A percentile compares a stretch with the other conserved stretches of the same genome.
Evolutionary conservation across 495 filamentous ascomycete genomes (phyloP).

Genomic region (Jackrogersella minutella): DNA sequence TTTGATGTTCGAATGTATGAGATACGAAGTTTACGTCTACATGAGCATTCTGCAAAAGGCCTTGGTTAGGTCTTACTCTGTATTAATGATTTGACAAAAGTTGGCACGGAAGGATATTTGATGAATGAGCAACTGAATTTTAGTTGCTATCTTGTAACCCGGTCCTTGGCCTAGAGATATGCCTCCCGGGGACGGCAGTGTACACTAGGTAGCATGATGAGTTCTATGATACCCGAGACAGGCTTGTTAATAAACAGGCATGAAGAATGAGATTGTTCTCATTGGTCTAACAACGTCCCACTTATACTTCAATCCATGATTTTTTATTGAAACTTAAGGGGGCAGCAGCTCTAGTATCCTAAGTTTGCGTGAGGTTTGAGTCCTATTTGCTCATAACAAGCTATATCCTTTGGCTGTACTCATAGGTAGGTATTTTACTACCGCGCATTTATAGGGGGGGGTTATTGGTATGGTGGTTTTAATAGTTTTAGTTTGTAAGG

Average conservation of each 20-base stretch:
- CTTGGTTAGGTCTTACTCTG: too few species aligned
- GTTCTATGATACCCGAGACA: slow-evolving; percentile 33
- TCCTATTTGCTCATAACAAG: too few species aligned
- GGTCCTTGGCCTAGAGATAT: not conserved
- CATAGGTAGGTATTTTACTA: too few species aligned
- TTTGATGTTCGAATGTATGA: slow-evolving; percentile 5
- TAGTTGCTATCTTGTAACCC: not conserved
- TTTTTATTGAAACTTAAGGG: not conserved
- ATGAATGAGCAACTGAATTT: not conserved
- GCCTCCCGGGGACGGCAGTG: not conserved
- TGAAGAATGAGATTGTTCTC: not conserved
- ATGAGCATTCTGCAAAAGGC: too few species aligned
- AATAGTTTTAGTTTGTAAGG: too few species aligned
- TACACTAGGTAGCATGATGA: slow-evolving; percentile 18
- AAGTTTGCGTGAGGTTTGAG: too few species aligned
- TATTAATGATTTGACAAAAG: too few species aligned
- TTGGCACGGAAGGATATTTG: not conserved
- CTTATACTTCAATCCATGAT: not conserved
- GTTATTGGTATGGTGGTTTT: too few species aligned
- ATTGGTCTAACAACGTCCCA: not conserved
- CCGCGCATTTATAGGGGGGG: too few species aligned
- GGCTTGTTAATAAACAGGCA: slow-evolving; percentile 13
- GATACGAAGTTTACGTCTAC: slow-evolving; percentile 7
- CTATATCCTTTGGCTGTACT: too few species aligned
- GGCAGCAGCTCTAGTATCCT: not conserved